phyloP scores from a whole-genome alignment of 108 stramenopile genomes.

The Fragilaria crotonensis region DNA sequence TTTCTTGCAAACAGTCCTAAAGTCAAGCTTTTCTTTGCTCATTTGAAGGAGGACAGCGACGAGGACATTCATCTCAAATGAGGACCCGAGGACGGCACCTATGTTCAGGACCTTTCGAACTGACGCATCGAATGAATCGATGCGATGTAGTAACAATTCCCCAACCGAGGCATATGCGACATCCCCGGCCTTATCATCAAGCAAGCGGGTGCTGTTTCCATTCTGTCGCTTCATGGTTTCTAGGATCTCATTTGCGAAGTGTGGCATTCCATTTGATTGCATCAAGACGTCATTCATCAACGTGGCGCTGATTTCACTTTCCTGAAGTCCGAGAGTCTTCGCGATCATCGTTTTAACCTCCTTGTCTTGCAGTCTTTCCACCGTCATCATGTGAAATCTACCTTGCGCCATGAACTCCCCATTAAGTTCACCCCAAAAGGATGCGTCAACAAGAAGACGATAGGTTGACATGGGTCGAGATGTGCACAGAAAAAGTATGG shows the following conservation, averaged over 20 bases:
- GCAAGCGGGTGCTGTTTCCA: not conserved
- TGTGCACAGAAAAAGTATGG: conserved; percentile 40
- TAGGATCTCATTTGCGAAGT: conserved; percentile 50
- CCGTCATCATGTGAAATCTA: conserved; percentile 33
- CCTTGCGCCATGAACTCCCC: conserved; percentile 7
- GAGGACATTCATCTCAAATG: conserved; percentile 42
- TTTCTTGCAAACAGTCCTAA: conserved; percentile 7
- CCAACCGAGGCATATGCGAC: not conserved
- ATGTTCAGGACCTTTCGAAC: conserved; percentile 45
- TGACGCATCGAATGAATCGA: conserved; percentile 45
- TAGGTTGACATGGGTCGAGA: conserved; percentile 23
- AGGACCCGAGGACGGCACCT: conserved; percentile 42
- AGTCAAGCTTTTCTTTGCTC: conserved; percentile 3
- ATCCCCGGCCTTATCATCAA: not conserved
- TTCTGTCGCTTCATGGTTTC: conserved; percentile 16
- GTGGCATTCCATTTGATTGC: conserved; percentile 58
- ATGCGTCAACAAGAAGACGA: conserved; percentile 20
- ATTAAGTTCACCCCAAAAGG: conserved; percentile 44
- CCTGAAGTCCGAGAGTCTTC: conserved; percentile 21
- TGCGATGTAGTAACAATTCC: conserved; percentile 38
- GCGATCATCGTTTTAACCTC: conserved; percentile 46
- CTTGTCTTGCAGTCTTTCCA: conserved; percentile 27
- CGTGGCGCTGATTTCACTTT: conserved; percentile 28
- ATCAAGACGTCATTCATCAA: conserved; percentile 32
- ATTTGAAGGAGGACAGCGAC: conserved; percentile 40